These are phyloP conservation scores for Alternaria novae-zelandiae DNA, from an alignment of 2,329 filamentous ascomycete species.

Conservation along the genomic window DNA sequence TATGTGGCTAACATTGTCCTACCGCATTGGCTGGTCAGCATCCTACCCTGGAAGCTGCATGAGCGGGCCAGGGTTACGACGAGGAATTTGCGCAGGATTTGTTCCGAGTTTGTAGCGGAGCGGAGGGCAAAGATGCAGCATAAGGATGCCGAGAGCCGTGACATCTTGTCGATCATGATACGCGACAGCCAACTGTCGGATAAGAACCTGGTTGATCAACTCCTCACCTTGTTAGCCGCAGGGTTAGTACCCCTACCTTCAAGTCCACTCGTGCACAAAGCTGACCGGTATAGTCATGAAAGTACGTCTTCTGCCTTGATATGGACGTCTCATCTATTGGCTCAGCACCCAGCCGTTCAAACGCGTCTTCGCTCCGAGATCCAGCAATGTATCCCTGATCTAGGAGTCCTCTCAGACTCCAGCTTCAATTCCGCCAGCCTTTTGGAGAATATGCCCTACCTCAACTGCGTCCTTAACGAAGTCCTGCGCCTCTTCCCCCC, in stretches of 20 bases:
- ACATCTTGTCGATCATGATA: constrained; percentile 58
- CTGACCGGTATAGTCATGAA: constrained; percentile 62
- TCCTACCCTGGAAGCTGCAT: constrained; percentile 58
- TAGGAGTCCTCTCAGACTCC: constrained; percentile 20
- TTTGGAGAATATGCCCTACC: constrained; percentile 53
- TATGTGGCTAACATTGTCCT: constrained; percentile 50
- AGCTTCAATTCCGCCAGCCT: constrained; percentile 41
- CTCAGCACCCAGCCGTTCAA: constrained; percentile 69
- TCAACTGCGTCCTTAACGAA: constrained; percentile 56
- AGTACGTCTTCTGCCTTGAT: constrained; percentile 77
- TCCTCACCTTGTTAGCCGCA: constrained; percentile 63
- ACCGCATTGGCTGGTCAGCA: constrained; percentile 46
- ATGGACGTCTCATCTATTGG: constrained; percentile 77
- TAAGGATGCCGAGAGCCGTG: constrained; percentile 41
- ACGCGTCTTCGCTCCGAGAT: constrained; percentile 71
- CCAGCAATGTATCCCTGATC: constrained; percentile 63
- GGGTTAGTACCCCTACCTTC: constrained; percentile 49
- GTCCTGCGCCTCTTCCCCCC: constrained; percentile 48
- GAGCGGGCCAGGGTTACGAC: constrained; percentile 48
- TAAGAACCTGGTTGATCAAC: constrained; percentile 59
- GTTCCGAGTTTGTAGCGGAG: constrained; percentile 56
- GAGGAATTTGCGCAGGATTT: constrained; percentile 49
- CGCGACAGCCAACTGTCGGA: constrained; percentile 61
- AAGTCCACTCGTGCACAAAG: not conserved
- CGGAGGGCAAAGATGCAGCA: constrained; percentile 51